phyloP scores from a whole-genome alignment of 768 basidiomycete genomes.

The Chiua virens region DNA sequence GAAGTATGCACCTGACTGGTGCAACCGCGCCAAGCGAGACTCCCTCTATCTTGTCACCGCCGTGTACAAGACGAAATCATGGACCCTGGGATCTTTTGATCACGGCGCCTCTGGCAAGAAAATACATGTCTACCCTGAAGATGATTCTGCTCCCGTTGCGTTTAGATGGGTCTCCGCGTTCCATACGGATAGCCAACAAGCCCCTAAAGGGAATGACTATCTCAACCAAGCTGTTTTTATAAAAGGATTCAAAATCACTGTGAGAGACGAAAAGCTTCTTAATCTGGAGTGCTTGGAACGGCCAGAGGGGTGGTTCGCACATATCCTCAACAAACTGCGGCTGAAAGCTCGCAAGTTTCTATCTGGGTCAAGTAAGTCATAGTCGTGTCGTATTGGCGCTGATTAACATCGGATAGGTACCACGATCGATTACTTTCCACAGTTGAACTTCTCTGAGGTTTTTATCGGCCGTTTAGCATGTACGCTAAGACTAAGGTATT shows the following conservation, averaged over 20 bases:
- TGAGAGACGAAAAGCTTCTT: background rate
- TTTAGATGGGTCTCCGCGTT: background rate
- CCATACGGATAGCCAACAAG: no score
- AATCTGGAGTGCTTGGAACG: no score
- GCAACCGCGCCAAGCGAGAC: conserved; percentile 12
- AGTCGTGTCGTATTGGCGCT: no score
- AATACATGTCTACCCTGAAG: no score
- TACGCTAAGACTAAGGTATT: background rate
- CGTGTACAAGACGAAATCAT: conserved; percentile 24
- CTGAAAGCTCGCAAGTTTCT: no score
- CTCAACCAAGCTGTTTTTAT: conserved; percentile 19
- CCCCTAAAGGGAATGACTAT: no score
- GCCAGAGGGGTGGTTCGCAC: no score
- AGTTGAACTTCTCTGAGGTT: background rate
- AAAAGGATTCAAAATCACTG: conserved; percentile 15
- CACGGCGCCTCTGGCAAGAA: no score
- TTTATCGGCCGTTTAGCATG: background rate
- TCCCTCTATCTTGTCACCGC: conserved; percentile 31
- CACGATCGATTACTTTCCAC: background rate
- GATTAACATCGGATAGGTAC: no score
- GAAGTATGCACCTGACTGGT: conserved; percentile 23
- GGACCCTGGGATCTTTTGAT: conserved; percentile 21
- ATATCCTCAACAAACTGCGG: no score
- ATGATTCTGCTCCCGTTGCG: no score
- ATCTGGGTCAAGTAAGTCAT: no score